Evolutionary conservation across 2,329 filamentous ascomycete species (phyloP).

Genomic region (Cephalotrichum gorgonifer): DNA sequence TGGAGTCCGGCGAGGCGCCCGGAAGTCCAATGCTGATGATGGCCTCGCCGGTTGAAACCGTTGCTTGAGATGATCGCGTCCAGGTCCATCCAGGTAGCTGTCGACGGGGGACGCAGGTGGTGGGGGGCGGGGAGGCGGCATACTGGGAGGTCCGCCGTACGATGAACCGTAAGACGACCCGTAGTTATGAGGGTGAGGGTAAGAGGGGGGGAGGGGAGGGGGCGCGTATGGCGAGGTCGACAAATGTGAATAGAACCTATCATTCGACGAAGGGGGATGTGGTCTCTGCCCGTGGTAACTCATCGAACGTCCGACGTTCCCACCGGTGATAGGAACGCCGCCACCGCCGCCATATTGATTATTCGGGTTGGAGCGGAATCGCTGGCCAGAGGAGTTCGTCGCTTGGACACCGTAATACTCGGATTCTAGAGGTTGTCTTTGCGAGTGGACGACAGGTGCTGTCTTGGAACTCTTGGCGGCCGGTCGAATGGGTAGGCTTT

Average conservation of each 20-base stretch:
- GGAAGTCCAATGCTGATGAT: slow-evolving; percentile 1
- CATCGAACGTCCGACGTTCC: slow-evolving; percentile 1
- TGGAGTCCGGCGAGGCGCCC: neutral
- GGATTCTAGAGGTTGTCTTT: slow-evolving; percentile 1
- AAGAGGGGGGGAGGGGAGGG: neutral
- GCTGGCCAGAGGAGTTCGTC: slow-evolving; percentile 1
- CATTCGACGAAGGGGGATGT: neutral
- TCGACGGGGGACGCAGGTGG: slow-evolving; percentile 3
- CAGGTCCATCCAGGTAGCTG: neutral
- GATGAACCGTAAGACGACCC: slow-evolving; percentile 5
- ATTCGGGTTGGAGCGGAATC: slow-evolving; percentile 7
- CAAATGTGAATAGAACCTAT: slow-evolving; percentile 1
- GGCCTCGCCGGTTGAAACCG: slow-evolving; percentile 2
- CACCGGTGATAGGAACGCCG: slow-evolving; percentile 1
- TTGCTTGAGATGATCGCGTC: slow-evolving; percentile 2
- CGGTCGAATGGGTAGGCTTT: slow-evolving; percentile 3
- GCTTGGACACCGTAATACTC: slow-evolving; percentile 5
- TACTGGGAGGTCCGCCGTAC: neutral
- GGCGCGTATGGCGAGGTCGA: slow-evolving; percentile 2
- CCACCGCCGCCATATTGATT: neutral
- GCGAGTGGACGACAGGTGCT: neutral
- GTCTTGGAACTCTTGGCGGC: slow-evolving; percentile 2
- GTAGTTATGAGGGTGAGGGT: neutral
- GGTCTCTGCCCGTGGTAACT: slow-evolving; percentile 3
- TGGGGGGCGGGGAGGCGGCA: neutral